Evolutionary conservation across 1,284 basidiomycete species (phyloP).

Genomic region (Pseudozyma sp.): DNA sequence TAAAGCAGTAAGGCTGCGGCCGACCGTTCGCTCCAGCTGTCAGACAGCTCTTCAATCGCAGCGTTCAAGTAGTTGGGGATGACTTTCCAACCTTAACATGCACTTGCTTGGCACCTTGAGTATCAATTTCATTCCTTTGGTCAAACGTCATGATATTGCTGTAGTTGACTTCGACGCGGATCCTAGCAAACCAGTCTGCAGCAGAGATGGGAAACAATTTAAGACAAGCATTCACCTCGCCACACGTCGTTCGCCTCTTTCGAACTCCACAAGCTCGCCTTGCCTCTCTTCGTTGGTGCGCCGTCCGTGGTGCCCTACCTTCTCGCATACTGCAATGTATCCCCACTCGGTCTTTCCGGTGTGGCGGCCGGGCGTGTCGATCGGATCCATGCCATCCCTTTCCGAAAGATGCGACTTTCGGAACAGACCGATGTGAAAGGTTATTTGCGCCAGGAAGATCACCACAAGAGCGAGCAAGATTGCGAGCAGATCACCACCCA

Average conservation of each 20-base stretch:
- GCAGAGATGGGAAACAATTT: no score
- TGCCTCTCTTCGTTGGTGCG: background rate
- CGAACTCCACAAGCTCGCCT: background rate
- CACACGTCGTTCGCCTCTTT: background rate
- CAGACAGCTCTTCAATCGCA: no score
- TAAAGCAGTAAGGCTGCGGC: no score
- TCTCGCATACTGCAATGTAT: background rate
- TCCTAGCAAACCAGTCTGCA: no score
- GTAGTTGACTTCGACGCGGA: no score
- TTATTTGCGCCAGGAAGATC: constrained; percentile 3
- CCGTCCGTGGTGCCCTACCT: constrained; percentile 2
- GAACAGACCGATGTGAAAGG: constrained; percentile 1
- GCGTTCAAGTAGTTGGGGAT: no score
- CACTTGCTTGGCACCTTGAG: no score
- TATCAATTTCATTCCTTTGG: no score
- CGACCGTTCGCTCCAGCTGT: no score
- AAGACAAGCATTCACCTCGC: background rate
- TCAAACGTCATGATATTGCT: no score
- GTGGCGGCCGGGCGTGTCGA: no score
- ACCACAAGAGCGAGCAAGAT: constrained; percentile 1
- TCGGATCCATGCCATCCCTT: constrained; percentile 6
- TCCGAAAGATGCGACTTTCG: constrained; percentile 2
- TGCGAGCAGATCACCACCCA: constrained; percentile 4
- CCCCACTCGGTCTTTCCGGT: constrained; percentile 2
- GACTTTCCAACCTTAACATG: no score